Conservation (phyloP, 257 asterid species). For the Lithospermum erythrorhizon region DNA sequence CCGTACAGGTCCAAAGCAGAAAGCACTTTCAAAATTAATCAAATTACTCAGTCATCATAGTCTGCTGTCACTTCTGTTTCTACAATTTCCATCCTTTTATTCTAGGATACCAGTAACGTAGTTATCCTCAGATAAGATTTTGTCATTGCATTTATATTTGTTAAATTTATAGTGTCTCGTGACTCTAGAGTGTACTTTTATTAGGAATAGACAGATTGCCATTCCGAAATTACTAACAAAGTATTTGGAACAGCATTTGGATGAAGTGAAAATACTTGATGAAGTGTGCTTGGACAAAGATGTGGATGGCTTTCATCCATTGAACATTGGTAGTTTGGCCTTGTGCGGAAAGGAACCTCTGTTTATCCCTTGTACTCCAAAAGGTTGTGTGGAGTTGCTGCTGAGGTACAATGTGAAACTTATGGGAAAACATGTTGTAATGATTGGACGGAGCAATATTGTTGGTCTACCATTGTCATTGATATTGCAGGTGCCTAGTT, state of each 20-base stretch:
- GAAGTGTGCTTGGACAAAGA: conserved; percentile 15
- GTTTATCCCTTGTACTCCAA: conserved; percentile 23
- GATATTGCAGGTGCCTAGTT: conserved; percentile 52
- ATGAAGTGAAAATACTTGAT: conserved; percentile 18
- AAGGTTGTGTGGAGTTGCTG: conserved; percentile 21
- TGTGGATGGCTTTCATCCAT: conserved; percentile 24
- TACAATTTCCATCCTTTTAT: no score
- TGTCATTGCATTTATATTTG: background rate
- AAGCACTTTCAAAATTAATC: no score
- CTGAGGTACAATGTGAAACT: conserved; percentile 17
- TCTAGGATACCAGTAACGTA: no score
- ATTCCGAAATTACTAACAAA: conserved; percentile 10
- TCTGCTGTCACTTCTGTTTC: background rate
- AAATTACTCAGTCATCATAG: background rate
- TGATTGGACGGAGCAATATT: conserved; percentile 60
- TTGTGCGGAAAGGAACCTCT: conserved; percentile 19
- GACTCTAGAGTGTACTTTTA: background rate
- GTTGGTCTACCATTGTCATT: conserved; percentile 78
- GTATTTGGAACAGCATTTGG: conserved; percentile 19
- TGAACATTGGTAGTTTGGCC: conserved; percentile 20
- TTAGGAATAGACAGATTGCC: background rate
- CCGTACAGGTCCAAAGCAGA: no score
- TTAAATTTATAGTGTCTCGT: background rate
- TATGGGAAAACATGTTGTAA: conserved; percentile 20
- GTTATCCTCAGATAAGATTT: background rate